Percentiles rank a stretch among this genome's conserved stretches.
phyloP scores from a whole-genome alignment of 192 early-diverging fungal genomes.

The Dissophora globulifera region DNA sequence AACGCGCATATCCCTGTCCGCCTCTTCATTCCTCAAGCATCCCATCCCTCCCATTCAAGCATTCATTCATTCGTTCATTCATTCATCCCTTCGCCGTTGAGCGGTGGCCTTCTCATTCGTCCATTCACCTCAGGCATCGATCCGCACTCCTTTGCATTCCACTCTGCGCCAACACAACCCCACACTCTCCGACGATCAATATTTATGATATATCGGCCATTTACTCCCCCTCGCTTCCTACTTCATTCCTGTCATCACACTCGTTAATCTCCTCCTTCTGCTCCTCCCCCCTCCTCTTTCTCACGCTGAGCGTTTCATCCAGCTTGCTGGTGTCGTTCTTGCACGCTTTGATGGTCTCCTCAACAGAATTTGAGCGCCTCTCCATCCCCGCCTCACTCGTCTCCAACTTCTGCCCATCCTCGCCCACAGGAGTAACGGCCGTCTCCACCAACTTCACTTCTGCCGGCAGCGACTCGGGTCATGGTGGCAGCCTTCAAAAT shows the following conservation, averaged over 20 bases:
- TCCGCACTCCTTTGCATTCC: no score
- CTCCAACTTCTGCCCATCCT: constrained; percentile 8
- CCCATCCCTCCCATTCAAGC: background rate
- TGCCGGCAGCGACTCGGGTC: background rate
- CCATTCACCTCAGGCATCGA: no score
- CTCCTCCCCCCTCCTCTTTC: background rate
- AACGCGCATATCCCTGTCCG: background rate
- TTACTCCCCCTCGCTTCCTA: no score
- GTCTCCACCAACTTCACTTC: background rate
- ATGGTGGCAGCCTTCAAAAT: background rate
- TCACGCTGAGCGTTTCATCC: background rate
- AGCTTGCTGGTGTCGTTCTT: background rate
- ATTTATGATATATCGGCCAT: no score
- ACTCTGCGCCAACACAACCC: no score
- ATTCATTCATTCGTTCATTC: no score
- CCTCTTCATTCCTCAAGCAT: background rate
- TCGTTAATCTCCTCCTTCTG: background rate
- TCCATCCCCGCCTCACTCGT: constrained; percentile 14
- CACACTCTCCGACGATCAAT: no score
- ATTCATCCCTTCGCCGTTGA: no score
- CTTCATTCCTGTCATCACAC: background rate
- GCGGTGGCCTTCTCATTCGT: no score
- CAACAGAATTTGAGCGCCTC: constrained; percentile 18
- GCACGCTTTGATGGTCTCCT: constrained; percentile 21
- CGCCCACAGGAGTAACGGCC: background rate